These are phyloP conservation scores for Tulasnella sp. DNA, from an alignment of 768 basidiomycete species.

Conservation along the genomic window DNA sequence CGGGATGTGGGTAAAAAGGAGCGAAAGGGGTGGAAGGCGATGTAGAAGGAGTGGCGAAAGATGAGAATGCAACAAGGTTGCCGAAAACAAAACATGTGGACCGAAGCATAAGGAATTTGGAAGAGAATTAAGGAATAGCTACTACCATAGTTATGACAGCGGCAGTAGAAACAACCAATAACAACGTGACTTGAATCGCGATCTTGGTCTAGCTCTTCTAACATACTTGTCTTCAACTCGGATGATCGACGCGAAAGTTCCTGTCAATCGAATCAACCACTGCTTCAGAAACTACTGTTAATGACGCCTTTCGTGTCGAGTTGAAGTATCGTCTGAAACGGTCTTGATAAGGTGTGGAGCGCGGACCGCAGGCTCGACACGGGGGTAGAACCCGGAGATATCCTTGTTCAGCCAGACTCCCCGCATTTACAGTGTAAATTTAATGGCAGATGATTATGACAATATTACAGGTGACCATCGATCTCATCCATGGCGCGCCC, in stretches of 20 bases:
- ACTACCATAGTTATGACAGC: slow-evolving; percentile 10
- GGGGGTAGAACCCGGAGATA: neutral
- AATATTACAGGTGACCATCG: neutral
- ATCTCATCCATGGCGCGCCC: neutral
- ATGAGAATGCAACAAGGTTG: neutral
- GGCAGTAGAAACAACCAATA: neutral
- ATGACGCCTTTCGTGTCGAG: neutral
- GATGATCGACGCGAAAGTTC: slow-evolving; percentile 5
- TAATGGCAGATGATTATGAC: neutral
- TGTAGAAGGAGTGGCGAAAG: neutral
- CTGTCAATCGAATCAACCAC: slow-evolving; percentile 7
- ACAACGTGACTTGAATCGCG: slow-evolving; percentile 3
- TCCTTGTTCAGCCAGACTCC: neutral
- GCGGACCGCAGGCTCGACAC: neutral
- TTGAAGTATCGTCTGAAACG: neutral
- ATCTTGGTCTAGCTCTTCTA: neutral
- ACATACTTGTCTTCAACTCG: slow-evolving; percentile 1
- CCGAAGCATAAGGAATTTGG: neutral
- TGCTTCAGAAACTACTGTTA: neutral
- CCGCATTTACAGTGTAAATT: neutral
- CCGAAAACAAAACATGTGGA: neutral
- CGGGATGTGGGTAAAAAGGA: neutral
- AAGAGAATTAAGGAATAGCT: neutral
- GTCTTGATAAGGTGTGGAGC: neutral
- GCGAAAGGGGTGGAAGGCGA: neutral